A percentile compares a stretch with the other conserved stretches of the same genome.
Conservation (phyloP, 2,329 filamentous ascomycete species). For the Diaporthe ampelina region DNA sequence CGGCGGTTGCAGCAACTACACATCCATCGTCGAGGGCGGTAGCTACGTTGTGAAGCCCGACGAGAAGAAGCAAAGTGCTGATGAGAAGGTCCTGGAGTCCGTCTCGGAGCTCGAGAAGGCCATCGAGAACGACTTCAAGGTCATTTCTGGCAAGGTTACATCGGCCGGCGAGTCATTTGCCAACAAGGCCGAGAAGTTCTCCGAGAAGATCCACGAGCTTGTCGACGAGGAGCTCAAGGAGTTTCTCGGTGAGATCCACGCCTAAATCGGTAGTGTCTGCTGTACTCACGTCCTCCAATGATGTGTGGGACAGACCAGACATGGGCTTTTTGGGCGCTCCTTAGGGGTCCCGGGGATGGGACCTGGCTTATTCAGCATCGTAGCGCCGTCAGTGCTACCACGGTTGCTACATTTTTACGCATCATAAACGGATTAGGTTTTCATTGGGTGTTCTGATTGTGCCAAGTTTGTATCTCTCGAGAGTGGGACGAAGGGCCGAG, state of each 20-base stretch:
- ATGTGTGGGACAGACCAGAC: slow-evolving; percentile 12
- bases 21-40: slow-evolving; percentile 81
- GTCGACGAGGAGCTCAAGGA: slow-evolving; percentile 73
- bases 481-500: slow-evolving; percentile 1
- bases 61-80: slow-evolving; percentile 57
- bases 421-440: slow-evolving; percentile 27
- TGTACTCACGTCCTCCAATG: background rate
- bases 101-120: slow-evolving; percentile 73
- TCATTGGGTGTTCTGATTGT: slow-evolving; percentile 8
- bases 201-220: slow-evolving; percentile 73
- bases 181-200: slow-evolving; percentile 72
- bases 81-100: slow-evolving; percentile 56
- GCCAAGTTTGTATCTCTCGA: slow-evolving; percentile 27
- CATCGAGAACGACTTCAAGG: slow-evolving; percentile 72
- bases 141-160: slow-evolving; percentile 69
- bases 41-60: slow-evolving; percentile 72
- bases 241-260: slow-evolving; percentile 67
- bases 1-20: slow-evolving; percentile 93
- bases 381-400: slow-evolving; percentile 1
- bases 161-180: slow-evolving; percentile 66
- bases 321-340: slow-evolving; percentile 1
- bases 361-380: slow-evolving; percentile 26
- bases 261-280: slow-evolving; percentile 46
- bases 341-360: background rate
- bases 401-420: slow-evolving; percentile 15